A percentile compares a stretch with the other conserved stretches of the same genome.
These are phyloP conservation scores for Microcyclospora pomicola DNA, from an alignment of 2,329 filamentous ascomycete genomes.

Conservation along the genomic window DNA sequence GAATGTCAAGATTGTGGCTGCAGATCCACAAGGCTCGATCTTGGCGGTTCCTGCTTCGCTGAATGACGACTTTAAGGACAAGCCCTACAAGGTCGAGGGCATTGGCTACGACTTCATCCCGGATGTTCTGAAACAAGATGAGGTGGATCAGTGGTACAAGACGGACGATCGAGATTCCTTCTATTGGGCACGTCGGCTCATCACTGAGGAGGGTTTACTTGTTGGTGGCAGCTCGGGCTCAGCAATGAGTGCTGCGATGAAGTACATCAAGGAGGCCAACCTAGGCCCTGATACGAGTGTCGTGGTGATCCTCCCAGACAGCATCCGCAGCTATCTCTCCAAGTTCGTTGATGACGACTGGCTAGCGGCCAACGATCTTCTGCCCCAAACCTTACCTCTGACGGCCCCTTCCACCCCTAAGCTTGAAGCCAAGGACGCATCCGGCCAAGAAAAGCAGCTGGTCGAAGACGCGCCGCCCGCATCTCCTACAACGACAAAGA, in stretches of 20 bases:
- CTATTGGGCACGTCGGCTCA: conserved; percentile 73
- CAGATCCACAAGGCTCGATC: conserved; percentile 85
- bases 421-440: conserved; percentile 16
- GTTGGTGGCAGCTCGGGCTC: conserved; percentile 90
- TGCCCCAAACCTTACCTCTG: conserved; percentile 46
- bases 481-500: conserved; percentile 24
- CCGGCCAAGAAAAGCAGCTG: conserved; percentile 16
- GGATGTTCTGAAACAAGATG: conserved; percentile 68
- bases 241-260: conserved; percentile 69
- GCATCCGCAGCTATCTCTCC: conserved; percentile 90
- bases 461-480: conserved; percentile 4
- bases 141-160: conserved; percentile 95
- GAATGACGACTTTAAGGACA: conserved; percentile 68
- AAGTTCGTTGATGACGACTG: conserved; percentile 99
- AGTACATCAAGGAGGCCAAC: conserved; percentile 61
- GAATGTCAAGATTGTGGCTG: conserved; percentile 76
- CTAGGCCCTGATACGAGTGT: conserved; percentile 73
- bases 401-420: conserved; percentile 21
- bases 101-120: conserved; percentile 98
- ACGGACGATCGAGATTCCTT: conserved; percentile 89
- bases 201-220: conserved; percentile 84
- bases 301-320: conserved; percentile 85
- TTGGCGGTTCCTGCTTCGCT: conserved; percentile 67
- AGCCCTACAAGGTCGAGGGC: conserved; percentile 92
- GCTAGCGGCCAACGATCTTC: conserved; percentile 89